A percentile compares a stretch with the other conserved stretches of the same genome.
These are phyloP conservation scores for Botryotinia globosa DNA, from an alignment of 2,329 filamentous ascomycete genomes.

Conservation along the genomic window DNA sequence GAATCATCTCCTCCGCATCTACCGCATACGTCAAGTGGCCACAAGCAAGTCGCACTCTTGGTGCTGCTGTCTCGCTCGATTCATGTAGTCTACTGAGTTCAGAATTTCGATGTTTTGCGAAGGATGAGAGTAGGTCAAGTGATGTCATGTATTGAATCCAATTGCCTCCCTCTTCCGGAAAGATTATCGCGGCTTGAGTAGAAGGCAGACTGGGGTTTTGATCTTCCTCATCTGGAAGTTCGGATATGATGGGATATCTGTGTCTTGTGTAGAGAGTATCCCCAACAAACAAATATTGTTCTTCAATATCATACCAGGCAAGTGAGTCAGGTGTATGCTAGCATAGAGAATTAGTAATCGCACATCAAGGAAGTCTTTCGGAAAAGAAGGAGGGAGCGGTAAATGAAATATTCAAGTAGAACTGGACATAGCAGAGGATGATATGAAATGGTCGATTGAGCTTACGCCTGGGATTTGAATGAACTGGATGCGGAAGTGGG, in stretches of 20 bases:
- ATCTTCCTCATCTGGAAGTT: slow-evolving; percentile 30
- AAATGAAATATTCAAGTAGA: neutral
- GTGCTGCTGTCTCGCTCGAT: slow-evolving; percentile 26
- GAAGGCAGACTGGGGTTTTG: slow-evolving; percentile 26
- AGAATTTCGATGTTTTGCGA: slow-evolving; percentile 39
- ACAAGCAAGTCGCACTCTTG: slow-evolving; percentile 36
- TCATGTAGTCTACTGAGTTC: slow-evolving; percentile 28
- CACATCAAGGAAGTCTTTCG: neutral
- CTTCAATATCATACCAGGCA: slow-evolving; percentile 32
- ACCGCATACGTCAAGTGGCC: slow-evolving; percentile 41
- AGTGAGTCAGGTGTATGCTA: slow-evolving; percentile 8
- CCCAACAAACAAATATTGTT: slow-evolving; percentile 46
- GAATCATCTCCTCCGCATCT: slow-evolving; percentile 41
- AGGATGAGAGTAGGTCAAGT: slow-evolving; percentile 39
- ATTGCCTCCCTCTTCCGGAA: slow-evolving; percentile 41
- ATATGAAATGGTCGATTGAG: slow-evolving; percentile 43
- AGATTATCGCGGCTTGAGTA: slow-evolving; percentile 39
- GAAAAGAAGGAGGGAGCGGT: neutral
- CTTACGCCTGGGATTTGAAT: slow-evolving; percentile 47
- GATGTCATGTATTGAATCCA: slow-evolving; percentile 42
- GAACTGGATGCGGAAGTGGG: slow-evolving; percentile 42
- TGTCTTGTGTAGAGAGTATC: slow-evolving; percentile 46
- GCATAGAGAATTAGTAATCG: neutral
- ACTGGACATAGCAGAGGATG: no score
- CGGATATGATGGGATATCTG: slow-evolving; percentile 33